Conservation (phyloP, 108 stramenopile species). For the Fistulifera solaris region DNA sequence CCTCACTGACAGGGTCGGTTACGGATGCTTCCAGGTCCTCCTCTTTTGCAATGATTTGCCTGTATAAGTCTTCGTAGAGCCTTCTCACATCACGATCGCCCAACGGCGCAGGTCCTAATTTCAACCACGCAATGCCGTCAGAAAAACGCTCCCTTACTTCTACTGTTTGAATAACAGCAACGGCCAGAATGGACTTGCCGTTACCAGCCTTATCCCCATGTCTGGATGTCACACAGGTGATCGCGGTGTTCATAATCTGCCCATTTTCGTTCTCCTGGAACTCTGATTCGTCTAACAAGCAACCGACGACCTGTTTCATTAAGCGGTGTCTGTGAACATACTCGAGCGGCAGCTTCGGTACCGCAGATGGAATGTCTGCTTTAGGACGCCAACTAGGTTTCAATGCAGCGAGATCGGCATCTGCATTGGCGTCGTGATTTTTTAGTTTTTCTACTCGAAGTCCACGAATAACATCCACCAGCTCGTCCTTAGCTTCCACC, state of each 20-base stretch:
- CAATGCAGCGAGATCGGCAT: slow-evolving; percentile 39
- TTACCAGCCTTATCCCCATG: slow-evolving; percentile 86
- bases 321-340: slow-evolving; percentile 81
- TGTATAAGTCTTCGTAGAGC: slow-evolving; percentile 76
- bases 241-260: slow-evolving; percentile 34
- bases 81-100: slow-evolving; percentile 70
- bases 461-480: slow-evolving; percentile 77
- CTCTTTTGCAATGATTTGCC: slow-evolving; percentile 61
- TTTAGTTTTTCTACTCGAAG: slow-evolving; percentile 66
- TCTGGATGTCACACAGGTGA: slow-evolving; percentile 79
- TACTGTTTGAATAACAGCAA: slow-evolving; percentile 82
- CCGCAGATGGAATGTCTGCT: slow-evolving; percentile 75
- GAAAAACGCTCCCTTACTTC: slow-evolving; percentile 80
- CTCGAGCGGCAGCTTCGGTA: slow-evolving; percentile 75
- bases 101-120: slow-evolving; percentile 63
- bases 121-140: slow-evolving; percentile 85
- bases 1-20: slow-evolving; percentile 22
- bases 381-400: slow-evolving; percentile 77
- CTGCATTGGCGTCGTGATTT: slow-evolving; percentile 32
- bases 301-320: slow-evolving; percentile 86
- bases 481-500: slow-evolving; percentile 72
- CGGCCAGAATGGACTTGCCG: slow-evolving; percentile 78
- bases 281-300: slow-evolving; percentile 53
- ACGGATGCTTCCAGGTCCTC: slow-evolving; percentile 28
- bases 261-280: slow-evolving; percentile 55